Base-by-base conservation (phyloP, 495 filamentous ascomycete species). In the Hypomontagnella submonticulosa region DNA sequence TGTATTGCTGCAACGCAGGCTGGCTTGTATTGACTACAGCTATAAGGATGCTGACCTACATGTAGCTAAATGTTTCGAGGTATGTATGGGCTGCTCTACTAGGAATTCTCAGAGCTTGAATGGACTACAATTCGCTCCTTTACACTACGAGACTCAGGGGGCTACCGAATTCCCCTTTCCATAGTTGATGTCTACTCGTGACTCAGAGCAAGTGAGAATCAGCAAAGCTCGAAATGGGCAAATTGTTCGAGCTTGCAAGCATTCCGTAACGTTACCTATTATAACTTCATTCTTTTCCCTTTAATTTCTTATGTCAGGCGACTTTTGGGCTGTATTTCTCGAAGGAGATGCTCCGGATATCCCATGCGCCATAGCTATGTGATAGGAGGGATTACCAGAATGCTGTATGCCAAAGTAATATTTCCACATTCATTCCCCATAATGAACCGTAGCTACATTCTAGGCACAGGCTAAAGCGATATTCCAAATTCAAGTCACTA, bases 1-100 rank as follows among this genome's bases (percentile, higher is more conserved):
- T 49, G 16, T 41, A 36, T 55, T 55, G 42, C 34, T 54, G 32
- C 41, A 41, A 46, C 48, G n/a, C 42, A 34, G 23, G 50, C 20
- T 40, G n/a, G 15, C 6, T 13, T 34, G 1, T 41, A 19, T 9
- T 15, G 23, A 20, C 11, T 27, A 18, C 4, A 6, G 36, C 50
- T 50, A 1, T 15, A 13, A 10, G 30, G 27, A 42, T 18, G 23
- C 8, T 32, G 33, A 30, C 11, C 18, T 40, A n/a, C n/a, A n/a
- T n/a, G n/a, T n/a, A 3, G 36, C 55, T 16, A 18, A 7, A 41
- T 13, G 38, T 3, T 42, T 18, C 12, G 41, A 5, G 40, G 15
- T 33, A 43, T 43, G 27, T 30, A 43, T 27, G 20, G 16, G 13
- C 13, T 52, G 23, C 50, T 56, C 30, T 33, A 20, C 52, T 56